These are phyloP conservation scores for Candida ponderosae DNA, from an alignment of 805 yeast species.

Conservation along the genomic window DNA sequence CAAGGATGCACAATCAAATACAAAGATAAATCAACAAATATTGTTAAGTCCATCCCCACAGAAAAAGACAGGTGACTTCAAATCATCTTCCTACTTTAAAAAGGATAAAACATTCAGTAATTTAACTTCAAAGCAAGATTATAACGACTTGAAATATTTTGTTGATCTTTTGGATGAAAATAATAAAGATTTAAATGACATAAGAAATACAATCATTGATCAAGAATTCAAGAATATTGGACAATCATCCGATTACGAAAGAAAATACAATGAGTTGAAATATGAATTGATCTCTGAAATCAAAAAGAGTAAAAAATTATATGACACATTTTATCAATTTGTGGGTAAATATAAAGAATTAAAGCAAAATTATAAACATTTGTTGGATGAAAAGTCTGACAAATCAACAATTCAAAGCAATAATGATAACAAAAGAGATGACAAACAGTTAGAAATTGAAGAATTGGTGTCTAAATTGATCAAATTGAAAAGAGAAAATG, in stretches of 20 bases:
- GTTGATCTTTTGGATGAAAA: conserved; percentile 19
- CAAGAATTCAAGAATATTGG: conserved; percentile 7
- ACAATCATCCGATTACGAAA: conserved; percentile 2
- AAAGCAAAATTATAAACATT: conserved; percentile 4
- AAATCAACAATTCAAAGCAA: too few species aligned
- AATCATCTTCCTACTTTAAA: too few species aligned
- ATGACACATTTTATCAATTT: conserved; percentile 26
- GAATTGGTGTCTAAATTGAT: too few species aligned
- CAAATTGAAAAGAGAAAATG: conserved; percentile 15
- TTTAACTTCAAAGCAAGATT: too few species aligned
- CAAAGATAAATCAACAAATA: conserved; percentile 8
- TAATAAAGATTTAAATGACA: conserved; percentile 14
- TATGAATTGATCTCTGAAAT: conserved; percentile 25
- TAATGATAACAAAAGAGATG: conserved; percentile 7
- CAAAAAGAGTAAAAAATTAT: conserved; percentile 24
- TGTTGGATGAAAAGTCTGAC: neutral
- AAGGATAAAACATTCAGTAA: too few species aligned
- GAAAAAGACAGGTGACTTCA: neutral
- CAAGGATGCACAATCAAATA: conserved; percentile 12
- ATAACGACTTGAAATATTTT: conserved; percentile 3
- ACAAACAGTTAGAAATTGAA: conserved; percentile 4
- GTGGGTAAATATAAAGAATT: conserved; percentile 23
- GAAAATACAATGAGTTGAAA: conserved; percentile 19
- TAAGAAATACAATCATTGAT: conserved; percentile 16
- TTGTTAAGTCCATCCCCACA: conserved; percentile 1